Conservation (phyloP, 169 alveolate genomes). For the Ichthyophthirius multifiliis region DNA sequence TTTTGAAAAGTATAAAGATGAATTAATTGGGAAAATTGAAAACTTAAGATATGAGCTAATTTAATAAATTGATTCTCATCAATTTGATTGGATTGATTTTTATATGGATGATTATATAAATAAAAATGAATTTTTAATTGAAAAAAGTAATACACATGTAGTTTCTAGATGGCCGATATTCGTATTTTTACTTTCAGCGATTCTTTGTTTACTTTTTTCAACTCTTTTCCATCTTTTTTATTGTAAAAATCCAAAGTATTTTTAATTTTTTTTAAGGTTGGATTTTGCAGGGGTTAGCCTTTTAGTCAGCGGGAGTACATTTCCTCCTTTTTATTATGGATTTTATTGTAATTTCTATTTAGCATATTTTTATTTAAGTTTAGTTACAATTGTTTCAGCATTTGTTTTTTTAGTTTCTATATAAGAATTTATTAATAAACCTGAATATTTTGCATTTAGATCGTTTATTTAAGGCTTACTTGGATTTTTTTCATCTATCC, state of each 20-base stretch:
- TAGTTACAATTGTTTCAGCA: conserved; percentile 4
- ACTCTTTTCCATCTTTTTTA: conserved; percentile 64
- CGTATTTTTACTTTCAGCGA: conserved; percentile 58
- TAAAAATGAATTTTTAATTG: neutral
- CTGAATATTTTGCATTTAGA: neutral
- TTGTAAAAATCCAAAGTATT: conserved; percentile 33
- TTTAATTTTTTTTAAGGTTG: conserved; percentile 55
- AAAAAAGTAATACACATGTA: neutral
- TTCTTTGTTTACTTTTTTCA: conserved; percentile 61
- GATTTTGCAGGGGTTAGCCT: conserved; percentile 80
- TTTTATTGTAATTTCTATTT: conserved; percentile 47
- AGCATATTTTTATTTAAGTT: conserved; percentile 21
- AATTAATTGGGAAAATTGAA: neutral
- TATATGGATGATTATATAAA: conserved; percentile 25
- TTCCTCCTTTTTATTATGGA: conserved; percentile 69
- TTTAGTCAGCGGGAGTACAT: conserved; percentile 66
- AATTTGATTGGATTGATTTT: conserved; percentile 10
- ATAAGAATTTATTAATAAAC: conserved; percentile 15
- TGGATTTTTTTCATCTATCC: conserved; percentile 29
- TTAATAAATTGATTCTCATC: neutral
- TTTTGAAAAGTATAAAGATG: neutral
- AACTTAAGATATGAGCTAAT: neutral
- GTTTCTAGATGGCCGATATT: conserved; percentile 74
- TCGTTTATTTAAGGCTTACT: conserved; percentile 23
- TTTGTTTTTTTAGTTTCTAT: conserved; percentile 22